Evolutionary conservation across 2,329 filamentous ascomycete species (phyloP), one percentile per base, ranked within the genome.

Genomic region (Fusarium concolor): DNA sequence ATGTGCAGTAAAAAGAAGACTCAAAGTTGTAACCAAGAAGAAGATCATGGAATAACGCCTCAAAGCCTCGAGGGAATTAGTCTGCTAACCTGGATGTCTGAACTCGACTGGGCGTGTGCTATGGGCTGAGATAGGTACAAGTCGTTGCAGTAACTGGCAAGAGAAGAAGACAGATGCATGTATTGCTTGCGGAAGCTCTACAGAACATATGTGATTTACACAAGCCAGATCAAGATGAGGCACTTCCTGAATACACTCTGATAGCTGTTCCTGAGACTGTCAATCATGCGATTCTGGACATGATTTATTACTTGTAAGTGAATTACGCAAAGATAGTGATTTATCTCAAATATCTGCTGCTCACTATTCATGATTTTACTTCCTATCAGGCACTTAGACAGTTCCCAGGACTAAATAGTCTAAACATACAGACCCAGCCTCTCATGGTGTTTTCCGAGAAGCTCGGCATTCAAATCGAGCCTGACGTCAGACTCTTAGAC

Each of bases 401-500:
- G 12, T 14, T 28, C 17, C 12, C 15, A 29, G n/a, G 31, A 28
- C 11, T 31, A 44, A 41, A 20, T 10, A 53, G 35, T 58, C 12
- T 12, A 14, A 14, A 14, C 29, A 31, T 31, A 31, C 15, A 58
- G 24, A 37, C 12, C 18, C 42, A 58, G 37, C 56, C 56, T 56
- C 33, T 59, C 51, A 59, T n/a, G 22, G 24, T 35, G 38, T 62
- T 62, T 62, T 39, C 59, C 47, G 59, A 62, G 29, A 20, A 18
- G 41, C 47, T 62, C 66, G 51, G 59, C 33, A 50, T 50, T 41
- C 38, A 24, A 43, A 39, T 46, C 52, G 62, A 54, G 52, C 57
- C 71, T 74, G 72, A 74, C 72, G 72, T 74, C 72, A 74, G 63
- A 65, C 57, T 52, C 62, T 10, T 43, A 37, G 29, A 26, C 28